These are phyloP conservation scores for Leccinum truebloodii DNA, from an alignment of 768 basidiomycete genomes.

Conservation along the genomic window DNA sequence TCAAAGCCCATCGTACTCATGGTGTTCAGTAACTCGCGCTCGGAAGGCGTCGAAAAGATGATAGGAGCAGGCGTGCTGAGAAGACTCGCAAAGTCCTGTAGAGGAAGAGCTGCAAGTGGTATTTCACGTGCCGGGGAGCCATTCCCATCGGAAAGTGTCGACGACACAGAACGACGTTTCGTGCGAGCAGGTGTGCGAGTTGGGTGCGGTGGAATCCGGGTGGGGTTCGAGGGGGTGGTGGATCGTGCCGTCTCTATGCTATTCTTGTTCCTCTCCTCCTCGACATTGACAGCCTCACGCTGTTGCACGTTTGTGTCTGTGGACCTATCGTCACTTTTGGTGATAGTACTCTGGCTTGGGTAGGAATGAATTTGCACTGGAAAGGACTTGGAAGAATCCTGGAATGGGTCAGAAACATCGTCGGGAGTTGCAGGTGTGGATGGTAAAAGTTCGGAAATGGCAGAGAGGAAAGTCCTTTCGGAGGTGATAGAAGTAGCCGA, in stretches of 20 bases:
- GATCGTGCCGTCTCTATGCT: constrained; percentile 8
- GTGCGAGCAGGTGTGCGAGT: constrained; percentile 91
- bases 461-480: constrained; percentile 52
- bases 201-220: constrained; percentile 57
- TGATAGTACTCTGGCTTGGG: constrained; percentile 61
- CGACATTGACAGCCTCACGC: constrained; percentile 48
- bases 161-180: constrained; percentile 94
- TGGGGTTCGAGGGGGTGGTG: constrained; percentile 24
- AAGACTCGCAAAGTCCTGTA: constrained; percentile 61
- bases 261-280: constrained; percentile 43
- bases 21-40: constrained; percentile 75
- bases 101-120: constrained; percentile 36
- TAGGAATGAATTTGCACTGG: constrained; percentile 47
- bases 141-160: constrained; percentile 69
- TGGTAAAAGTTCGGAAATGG: constrained; percentile 48
- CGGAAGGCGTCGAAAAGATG: constrained; percentile 84
- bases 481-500: constrained; percentile 46
- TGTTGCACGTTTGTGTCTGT: constrained; percentile 38
- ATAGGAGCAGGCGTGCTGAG: constrained; percentile 69
- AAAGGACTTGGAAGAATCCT: constrained; percentile 20
- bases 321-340: constrained; percentile 36
- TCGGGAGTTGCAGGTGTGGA: constrained; percentile 63
- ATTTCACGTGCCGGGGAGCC: constrained; percentile 54
- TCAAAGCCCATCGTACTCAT: constrained; percentile 84
- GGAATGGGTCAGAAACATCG: constrained; percentile 48